Base-by-base conservation (phyloP, 1,284 basidiomycete species). In the Rhodofomes roseus region DNA sequence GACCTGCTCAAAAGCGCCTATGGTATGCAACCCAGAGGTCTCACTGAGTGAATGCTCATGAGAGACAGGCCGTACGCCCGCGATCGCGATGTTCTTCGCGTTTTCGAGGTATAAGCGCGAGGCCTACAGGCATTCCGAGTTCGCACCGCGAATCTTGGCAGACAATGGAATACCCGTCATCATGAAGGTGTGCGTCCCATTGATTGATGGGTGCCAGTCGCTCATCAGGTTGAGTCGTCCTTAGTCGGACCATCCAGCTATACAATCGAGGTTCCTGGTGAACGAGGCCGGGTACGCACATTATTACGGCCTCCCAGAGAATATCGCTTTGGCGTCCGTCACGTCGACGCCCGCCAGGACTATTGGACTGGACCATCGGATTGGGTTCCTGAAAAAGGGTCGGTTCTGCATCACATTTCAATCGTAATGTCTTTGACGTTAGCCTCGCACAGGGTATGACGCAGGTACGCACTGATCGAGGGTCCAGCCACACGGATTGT, bases 211-310 rank as follows among this genome's bases (percentile, higher is more conserved):
- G 23, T 25, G 8, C 4, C 7, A 25, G 27, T 31, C 6, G 27
- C 29, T 25, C 20, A 25, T 44, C 16, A 3, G 37, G 23, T 25
- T n/a, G 1, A 9, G 25, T 22, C 43, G 8, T 20, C 6, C 43
- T 7, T 25, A 90, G 89, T 89, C 85, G 62, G 89, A 90, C 62
- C 89, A 90, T 65, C 84, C 86, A 14, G 85, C 88, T 0, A 62
- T 94, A 20, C 87, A 96, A 70, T 91, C 90, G 34, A 82, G 95
- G 5, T 86, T 87, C 69, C 77, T 97, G 11, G 71, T 94, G 2
- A 88, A 87, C 68, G 94, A 97, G 73, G 94, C 95, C 0, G 91
- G 93, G 59, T 92, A 95, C 71, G 93, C 90, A 1, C 87, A 95
- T 68, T 90, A 90, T 70, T 96, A 86, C 65, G 85, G 86, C 11